These are phyloP conservation scores for Drechslera avenae DNA, from an alignment of 2,329 filamentous ascomycete species.

Conservation along the genomic window DNA sequence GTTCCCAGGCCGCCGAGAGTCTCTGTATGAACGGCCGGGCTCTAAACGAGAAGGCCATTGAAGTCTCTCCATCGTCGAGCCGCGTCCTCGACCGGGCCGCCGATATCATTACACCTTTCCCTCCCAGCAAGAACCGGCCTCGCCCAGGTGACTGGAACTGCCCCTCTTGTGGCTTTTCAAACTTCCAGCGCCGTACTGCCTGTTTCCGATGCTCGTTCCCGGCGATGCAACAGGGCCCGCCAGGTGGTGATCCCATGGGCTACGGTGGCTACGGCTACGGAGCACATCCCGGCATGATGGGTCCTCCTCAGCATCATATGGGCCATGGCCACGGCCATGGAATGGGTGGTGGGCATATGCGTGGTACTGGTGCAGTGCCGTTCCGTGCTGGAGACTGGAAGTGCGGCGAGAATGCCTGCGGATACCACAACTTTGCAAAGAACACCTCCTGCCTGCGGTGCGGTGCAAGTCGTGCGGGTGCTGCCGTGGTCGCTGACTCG, in stretches of 20 bases:
- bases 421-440: constrained; percentile 99
- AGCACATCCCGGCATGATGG: constrained; percentile 66
- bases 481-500: constrained; percentile 91
- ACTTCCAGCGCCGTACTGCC: constrained; percentile 97
- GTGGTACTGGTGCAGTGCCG: constrained; percentile 82
- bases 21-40: constrained; percentile 99
- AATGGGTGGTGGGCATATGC: constrained; percentile 59
- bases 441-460: constrained; percentile 97
- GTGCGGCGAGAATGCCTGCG: constrained; percentile 94
- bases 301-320: constrained; percentile 69
- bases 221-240: constrained; percentile 80
- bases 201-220: constrained; percentile 99
- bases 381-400: constrained; percentile 99
- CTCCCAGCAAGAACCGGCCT: constrained; percentile 96
- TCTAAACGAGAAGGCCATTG: constrained; percentile 97
- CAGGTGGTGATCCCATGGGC: constrained; percentile 70
- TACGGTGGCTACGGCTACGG: constrained; percentile 56
- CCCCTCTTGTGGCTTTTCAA: constrained; percentile 97
- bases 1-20: constrained; percentile 82
- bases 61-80: constrained; percentile 97
- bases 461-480: constrained; percentile 90
- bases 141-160: constrained; percentile 99
- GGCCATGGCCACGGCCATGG: constrained; percentile 57
- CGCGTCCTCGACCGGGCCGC: constrained; percentile 93
- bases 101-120: constrained; percentile 95